phyloP scores from a whole-genome alignment of 2,329 filamentous ascomycete genomes.

The Macrophomina phaseolina region DNA sequence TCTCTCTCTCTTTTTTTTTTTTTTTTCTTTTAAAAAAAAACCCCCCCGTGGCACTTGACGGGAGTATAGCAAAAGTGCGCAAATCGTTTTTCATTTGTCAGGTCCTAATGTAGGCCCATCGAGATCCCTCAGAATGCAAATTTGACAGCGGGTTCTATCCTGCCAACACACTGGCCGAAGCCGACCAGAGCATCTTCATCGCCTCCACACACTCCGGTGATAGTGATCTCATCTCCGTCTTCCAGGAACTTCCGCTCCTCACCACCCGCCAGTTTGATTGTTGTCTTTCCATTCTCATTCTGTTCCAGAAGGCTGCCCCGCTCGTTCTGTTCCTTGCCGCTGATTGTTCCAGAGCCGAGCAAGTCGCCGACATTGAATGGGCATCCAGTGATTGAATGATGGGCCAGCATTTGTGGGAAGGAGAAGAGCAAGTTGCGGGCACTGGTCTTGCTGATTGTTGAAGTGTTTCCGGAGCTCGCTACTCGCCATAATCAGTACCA shows the following conservation, averaged over 20 bases:
- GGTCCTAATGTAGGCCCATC: neutral
- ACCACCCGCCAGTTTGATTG: slow-evolving; percentile 66
- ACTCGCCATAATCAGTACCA: slow-evolving; percentile 32
- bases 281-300: slow-evolving; percentile 70
- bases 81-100: neutral
- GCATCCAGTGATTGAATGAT: slow-evolving; percentile 79
- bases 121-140: slow-evolving; percentile 5
- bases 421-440: slow-evolving; percentile 76
- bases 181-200: slow-evolving; percentile 69
- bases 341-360: slow-evolving; percentile 80
- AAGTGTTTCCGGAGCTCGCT: slow-evolving; percentile 56
- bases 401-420: slow-evolving; percentile 81
- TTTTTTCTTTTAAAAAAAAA: too few species aligned
- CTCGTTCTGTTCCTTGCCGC: slow-evolving; percentile 62
- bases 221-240: slow-evolving; percentile 73
- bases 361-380: slow-evolving; percentile 76
- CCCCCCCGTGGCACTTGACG: too few species aligned
- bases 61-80: neutral
- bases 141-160: slow-evolving; percentile 53
- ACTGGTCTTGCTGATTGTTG: slow-evolving; percentile 65
- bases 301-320: slow-evolving; percentile 76
- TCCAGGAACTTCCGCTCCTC: slow-evolving; percentile 74
- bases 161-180: slow-evolving; percentile 75
- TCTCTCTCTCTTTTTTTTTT: too few species aligned
- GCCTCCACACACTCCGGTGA: slow-evolving; percentile 68